Conservation (phyloP, 805 yeast genomes). For the Candida methanosorbosa region DNA sequence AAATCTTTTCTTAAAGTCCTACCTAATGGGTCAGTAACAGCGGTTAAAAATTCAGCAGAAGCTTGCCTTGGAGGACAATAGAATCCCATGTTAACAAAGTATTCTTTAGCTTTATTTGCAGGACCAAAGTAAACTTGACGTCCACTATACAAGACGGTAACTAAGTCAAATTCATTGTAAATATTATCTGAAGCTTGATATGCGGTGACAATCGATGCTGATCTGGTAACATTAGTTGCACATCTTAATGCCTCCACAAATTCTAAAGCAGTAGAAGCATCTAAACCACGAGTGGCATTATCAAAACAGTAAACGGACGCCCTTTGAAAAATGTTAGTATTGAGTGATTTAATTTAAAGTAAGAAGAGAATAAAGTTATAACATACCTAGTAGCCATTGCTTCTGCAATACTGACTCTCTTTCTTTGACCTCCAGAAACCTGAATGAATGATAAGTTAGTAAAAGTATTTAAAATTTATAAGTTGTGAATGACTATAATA, state of each 20-base stretch:
- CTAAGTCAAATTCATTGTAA: constrained; percentile 53
- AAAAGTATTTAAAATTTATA: constrained; percentile 1
- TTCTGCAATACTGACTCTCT: constrained; percentile 63
- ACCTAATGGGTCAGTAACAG: constrained; percentile 59
- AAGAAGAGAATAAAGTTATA: no score
- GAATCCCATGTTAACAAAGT: constrained; percentile 57
- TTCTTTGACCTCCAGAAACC: constrained; percentile 64
- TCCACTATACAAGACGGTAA: constrained; percentile 51
- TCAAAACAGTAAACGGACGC: constrained; percentile 56
- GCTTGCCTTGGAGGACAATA: constrained; percentile 59
- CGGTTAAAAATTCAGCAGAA: constrained; percentile 60
- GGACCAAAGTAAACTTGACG: constrained; percentile 55
- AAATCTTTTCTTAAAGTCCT: constrained; percentile 42
- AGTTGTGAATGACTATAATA: constrained; percentile 23
- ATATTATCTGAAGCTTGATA: constrained; percentile 64
- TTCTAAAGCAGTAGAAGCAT: constrained; percentile 65
- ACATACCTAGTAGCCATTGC: constrained; percentile 45
- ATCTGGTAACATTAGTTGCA: constrained; percentile 49
- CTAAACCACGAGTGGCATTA: constrained; percentile 64
- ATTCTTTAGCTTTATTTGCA: constrained; percentile 43
- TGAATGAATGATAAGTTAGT: constrained; percentile 23
- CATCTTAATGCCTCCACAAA: constrained; percentile 53
- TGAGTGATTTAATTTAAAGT: no score
- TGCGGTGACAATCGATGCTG: constrained; percentile 54
- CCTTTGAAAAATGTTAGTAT: no score